Percentiles rank a stretch among this genome's conserved stretches.
These are phyloP conservation scores for Phytophthora constricta DNA, from an alignment of 352 stramenopile species.

Conservation along the genomic window DNA sequence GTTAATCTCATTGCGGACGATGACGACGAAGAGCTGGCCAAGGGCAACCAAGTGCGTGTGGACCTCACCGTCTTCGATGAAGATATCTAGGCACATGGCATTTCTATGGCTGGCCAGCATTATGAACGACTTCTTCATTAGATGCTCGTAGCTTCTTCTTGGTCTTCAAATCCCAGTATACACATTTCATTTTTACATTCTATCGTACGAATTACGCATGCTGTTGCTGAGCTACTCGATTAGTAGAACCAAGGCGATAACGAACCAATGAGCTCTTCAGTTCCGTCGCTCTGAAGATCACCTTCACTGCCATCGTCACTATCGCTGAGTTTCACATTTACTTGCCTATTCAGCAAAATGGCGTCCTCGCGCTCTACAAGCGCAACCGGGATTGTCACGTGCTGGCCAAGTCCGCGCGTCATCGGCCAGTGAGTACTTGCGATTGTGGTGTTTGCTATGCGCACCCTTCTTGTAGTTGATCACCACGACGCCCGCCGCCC, in stretches of 20 bases:
- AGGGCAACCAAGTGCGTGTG: slow-evolving; percentile 82
- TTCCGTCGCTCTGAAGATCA: slow-evolving; percentile 1
- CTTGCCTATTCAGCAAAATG: slow-evolving; percentile 47
- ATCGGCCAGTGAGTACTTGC: slow-evolving; percentile 73
- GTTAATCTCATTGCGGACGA: slow-evolving; percentile 79
- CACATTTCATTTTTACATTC: slow-evolving; percentile 35
- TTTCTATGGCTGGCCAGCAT: no score
- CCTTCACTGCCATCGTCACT: slow-evolving; percentile 8
- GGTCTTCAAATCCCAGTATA: slow-evolving; percentile 13
- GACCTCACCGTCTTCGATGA: slow-evolving; percentile 84
- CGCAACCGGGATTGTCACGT: slow-evolving; percentile 74
- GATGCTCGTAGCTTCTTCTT: not conserved
- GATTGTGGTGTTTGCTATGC: slow-evolving; percentile 47
- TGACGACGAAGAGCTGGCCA: slow-evolving; percentile 64
- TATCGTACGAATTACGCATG: slow-evolving; percentile 24
- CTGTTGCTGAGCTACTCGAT: slow-evolving; percentile 1
- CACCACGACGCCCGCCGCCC: slow-evolving; percentile 65
- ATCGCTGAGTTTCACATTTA: slow-evolving; percentile 25
- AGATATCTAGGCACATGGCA: slow-evolving; percentile 55
- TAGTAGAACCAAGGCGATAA: slow-evolving; percentile 74
- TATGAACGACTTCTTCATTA: no score
- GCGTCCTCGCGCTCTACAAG: slow-evolving; percentile 68
- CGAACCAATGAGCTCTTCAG: slow-evolving; percentile 42
- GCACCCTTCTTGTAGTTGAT: slow-evolving; percentile 77
- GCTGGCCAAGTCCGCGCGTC: slow-evolving; percentile 49